Evolutionary conservation across 331 rosid species (phyloP).

Genomic region (Dryas integrifolia): DNA sequence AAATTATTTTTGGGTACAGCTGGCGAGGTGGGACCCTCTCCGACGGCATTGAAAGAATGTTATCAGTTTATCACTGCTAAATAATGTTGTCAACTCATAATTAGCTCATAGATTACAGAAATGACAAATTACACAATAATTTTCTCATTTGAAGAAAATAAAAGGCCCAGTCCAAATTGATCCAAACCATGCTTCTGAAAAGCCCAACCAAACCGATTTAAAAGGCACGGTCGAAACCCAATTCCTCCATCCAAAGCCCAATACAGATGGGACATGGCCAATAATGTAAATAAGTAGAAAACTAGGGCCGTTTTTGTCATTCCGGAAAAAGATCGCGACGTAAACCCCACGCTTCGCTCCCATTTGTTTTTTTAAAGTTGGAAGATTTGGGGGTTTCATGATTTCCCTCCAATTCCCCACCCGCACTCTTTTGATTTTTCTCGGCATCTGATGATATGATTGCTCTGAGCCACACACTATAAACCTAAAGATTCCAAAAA

Average conservation of each 20-base stretch:
- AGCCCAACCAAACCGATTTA: too few relatives aligned
- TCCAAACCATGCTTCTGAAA: too few relatives aligned
- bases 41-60: too few relatives aligned
- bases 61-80: neutral
- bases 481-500: constrained; percentile 9
- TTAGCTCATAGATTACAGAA: too few relatives aligned
- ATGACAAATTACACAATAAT: too few relatives aligned
- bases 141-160: too few relatives aligned
- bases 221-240: neutral
- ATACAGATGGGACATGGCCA: neutral
- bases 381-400: constrained; percentile 27
- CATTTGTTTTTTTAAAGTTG: constrained; percentile 4
- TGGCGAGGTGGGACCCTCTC: too few relatives aligned
- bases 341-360: constrained; percentile 35
- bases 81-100: neutral
- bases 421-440: neutral
- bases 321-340: constrained; percentile 6
- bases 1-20: too few relatives aligned
- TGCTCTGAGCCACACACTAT: constrained; percentile 26
- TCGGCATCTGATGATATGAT: neutral
- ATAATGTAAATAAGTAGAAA: neutral
- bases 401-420: constrained; percentile 54
- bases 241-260: neutral
- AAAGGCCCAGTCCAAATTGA: too few relatives aligned
- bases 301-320: neutral